Conservation (phyloP, 2,329 filamentous ascomycete genomes). For the Claviceps sp. region DNA sequence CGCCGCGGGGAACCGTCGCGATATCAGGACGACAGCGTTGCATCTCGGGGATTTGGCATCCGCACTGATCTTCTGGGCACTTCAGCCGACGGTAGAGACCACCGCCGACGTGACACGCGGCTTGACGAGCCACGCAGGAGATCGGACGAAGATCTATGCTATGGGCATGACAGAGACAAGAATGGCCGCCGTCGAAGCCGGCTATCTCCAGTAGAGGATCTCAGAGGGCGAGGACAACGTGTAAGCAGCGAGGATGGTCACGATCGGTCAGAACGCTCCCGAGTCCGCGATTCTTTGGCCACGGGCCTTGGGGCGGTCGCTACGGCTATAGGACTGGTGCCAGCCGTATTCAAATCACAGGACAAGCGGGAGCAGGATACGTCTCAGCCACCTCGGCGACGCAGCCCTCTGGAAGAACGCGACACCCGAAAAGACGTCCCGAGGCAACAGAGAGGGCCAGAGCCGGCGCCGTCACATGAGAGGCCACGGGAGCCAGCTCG, state of each 20-base stretch:
- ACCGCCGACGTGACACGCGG: conserved; percentile 21
- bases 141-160: conserved; percentile 18
- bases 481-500: background rate
- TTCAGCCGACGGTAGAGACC: conserved; percentile 30
- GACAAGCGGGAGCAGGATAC: conserved; percentile 23
- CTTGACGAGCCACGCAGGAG: conserved; percentile 16
- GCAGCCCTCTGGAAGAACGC: conserved; percentile 20
- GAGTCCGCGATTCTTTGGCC: conserved; percentile 34
- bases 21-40: conserved; percentile 34
- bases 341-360: conserved; percentile 22
- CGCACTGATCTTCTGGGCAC: conserved; percentile 26
- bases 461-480: conserved; percentile 4
- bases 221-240: conserved; percentile 17
- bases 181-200: conserved; percentile 17
- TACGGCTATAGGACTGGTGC: conserved; percentile 31
- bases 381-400: conserved; percentile 15
- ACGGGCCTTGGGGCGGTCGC: conserved; percentile 35
- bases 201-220: conserved; percentile 13
- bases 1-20: conserved; percentile 16
- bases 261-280: conserved; percentile 27
- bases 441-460: conserved; percentile 9
- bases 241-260: conserved; percentile 16
- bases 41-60: conserved; percentile 38
- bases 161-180: conserved; percentile 16
- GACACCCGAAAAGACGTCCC: conserved; percentile 9